Evolutionary conservation across 1,139 yeast species (phyloP), one percentile per base, ranked within the genome.

Genomic region (Suhomyces panamericanus): DNA sequence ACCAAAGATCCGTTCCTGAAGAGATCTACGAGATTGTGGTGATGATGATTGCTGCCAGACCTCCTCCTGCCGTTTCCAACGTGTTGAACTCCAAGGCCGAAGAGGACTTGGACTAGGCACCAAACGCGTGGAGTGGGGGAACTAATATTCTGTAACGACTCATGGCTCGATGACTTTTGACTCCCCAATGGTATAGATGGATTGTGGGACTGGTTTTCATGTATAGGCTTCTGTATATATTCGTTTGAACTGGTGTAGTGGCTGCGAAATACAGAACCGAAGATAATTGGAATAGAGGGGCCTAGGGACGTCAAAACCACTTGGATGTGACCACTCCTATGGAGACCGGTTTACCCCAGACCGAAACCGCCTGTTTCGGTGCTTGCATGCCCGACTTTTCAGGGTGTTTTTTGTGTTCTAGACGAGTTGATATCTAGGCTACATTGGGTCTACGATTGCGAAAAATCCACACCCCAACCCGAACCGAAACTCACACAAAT

Each of bases 1-100:
- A 88, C 71, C 96, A 91, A 73, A 86, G 86, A 74, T 81, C 91
- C 41, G 81, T 91, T 52, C 91, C 95, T 42, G 85, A 83, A 61
- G 84, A 82, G 39, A 85, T 90, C 46, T 83, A 89, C 63, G 96
- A 89, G 60, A 74, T 84, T 58, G 78, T 91, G 55, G 86, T 90
- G 53, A 80, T 86, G 77, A 85, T 90, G 93, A 84, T 90, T 63
- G 93, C 96, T 44, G 78, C 87, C 56, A 80, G 85, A 59, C 97
- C 97, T 37, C 97, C 97, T 35, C 82, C 84, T 44, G 81, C 88
- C 44, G 82, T 90, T 51, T 81, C 88, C 39, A 77, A 81, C 53
- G 84, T 87, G 54, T 72, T 87, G 54, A 81, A 83, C 45, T 48
- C 53, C 43, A 59, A 63, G 55, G 67, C 69, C 29, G 74, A 64